These are phyloP conservation scores for Pezicula radicicola DNA, from an alignment of 2,329 filamentous ascomycete genomes.

Conservation along the genomic window DNA sequence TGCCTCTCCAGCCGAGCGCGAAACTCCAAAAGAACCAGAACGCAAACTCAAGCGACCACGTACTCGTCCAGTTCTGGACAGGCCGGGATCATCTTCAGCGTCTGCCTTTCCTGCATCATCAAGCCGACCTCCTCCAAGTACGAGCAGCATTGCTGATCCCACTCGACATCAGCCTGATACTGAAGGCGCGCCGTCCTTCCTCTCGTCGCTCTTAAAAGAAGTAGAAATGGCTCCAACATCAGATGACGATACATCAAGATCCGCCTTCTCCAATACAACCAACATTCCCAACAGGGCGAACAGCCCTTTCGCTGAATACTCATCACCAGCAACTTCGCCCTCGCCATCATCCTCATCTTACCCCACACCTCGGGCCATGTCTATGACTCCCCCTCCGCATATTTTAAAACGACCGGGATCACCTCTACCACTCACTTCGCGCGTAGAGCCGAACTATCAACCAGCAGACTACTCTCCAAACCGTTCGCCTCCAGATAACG, in stretches of 20 bases:
- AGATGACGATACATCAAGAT: constrained; percentile 49
- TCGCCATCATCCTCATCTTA: constrained; percentile 60
- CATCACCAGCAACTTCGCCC: constrained; percentile 67
- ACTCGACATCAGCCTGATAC: constrained; percentile 25
- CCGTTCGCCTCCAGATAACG: constrained; percentile 37
- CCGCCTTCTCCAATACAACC: constrained; percentile 13
- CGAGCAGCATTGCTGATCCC: constrained; percentile 9
- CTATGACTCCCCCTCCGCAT: constrained; percentile 67
- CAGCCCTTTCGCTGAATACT: constrained; percentile 38
- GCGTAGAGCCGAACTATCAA: constrained; percentile 71
- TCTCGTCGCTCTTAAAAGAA: constrained; percentile 84
- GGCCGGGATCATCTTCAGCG: constrained; percentile 39
- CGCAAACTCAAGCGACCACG: constrained; percentile 85
- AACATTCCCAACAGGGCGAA: constrained; percentile 19
- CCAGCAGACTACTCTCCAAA: constrained; percentile 72
- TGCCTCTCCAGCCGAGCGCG: constrained; percentile 64
- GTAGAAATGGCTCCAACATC: constrained; percentile 66
- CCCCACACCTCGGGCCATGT: constrained; percentile 65
- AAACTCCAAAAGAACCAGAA: constrained; percentile 63
- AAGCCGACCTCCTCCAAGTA: constrained; percentile 26
- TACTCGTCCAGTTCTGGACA: constrained; percentile 63
- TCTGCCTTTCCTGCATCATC: constrained; percentile 26
- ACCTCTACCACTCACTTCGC: constrained; percentile 66
- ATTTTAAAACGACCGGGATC: constrained; percentile 59
- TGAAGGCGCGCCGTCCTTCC: constrained; percentile 68